Percentiles rank a stretch among this genome's conserved stretches.
Conservation (phyloP, 257 asterid species). For the Cynanchum wilfordii region DNA sequence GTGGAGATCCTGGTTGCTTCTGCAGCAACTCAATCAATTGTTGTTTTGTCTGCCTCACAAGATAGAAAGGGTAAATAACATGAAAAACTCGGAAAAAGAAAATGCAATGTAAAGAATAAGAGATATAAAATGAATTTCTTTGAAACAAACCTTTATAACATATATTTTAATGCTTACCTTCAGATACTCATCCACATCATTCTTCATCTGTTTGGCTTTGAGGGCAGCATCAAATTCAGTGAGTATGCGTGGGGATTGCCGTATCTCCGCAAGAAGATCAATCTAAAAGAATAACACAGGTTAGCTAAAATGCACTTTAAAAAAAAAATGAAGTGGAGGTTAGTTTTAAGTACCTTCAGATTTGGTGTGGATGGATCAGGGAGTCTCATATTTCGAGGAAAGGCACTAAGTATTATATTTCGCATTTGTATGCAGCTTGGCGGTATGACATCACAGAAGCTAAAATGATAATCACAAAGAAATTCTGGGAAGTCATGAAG, state of each 20-base stretch:
- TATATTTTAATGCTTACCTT: conserved; percentile 45
- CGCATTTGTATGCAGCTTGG: conserved; percentile 98
- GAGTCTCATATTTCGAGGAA: conserved; percentile 97
- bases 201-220: conserved; percentile 73
- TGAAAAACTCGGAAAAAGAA: background rate
- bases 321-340: background rate
- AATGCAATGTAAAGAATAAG: background rate
- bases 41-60: conserved; percentile 58
- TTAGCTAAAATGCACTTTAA: background rate
- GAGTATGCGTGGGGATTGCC: conserved; percentile 79
- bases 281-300: conserved; percentile 38
- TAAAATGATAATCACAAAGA: conserved; percentile 97
- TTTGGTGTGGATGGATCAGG: conserved; percentile 98
- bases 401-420: conserved; percentile 89
- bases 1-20: conserved; percentile 44
- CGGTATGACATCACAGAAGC: conserved; percentile 98
- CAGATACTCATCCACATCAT: conserved; percentile 80
- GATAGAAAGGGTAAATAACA: background rate
- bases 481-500: conserved; percentile 98
- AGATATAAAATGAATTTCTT: too few relatives aligned
- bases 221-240: conserved; percentile 96
- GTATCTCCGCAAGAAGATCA: conserved; percentile 86
- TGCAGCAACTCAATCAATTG: conserved; percentile 18
- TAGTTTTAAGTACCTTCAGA: conserved; percentile 49
- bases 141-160: too few relatives aligned